These are phyloP conservation scores for Fusarium anguioides DNA, from an alignment of 2,329 filamentous ascomycete genomes.

Conservation along the genomic window DNA sequence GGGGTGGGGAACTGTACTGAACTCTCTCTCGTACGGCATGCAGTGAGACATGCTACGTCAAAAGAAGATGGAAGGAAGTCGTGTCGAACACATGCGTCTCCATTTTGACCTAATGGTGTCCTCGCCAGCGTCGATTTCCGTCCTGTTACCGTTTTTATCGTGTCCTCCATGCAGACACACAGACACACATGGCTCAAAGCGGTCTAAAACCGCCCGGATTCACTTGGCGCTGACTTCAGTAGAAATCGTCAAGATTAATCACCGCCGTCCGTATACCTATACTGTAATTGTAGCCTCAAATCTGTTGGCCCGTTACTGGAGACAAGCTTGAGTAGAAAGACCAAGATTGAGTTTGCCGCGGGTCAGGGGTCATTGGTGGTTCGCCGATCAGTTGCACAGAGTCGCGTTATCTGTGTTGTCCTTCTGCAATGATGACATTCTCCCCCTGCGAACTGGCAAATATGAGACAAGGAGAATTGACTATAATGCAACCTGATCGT, in stretches of 20 bases:
- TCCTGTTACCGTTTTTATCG: conserved; percentile 26
- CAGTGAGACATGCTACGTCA: conserved; percentile 34
- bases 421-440: conserved; percentile 14
- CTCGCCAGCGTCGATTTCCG: conserved; percentile 33
- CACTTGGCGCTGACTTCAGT: neutral
- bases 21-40: too few species aligned
- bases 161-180: conserved; percentile 30
- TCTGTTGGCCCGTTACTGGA: neutral
- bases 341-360: conserved; percentile 19
- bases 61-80: conserved; percentile 25
- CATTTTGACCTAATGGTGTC: conserved; percentile 22
- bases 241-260: conserved; percentile 7
- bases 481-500: neutral
- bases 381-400: conserved; percentile 7
- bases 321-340: neutral
- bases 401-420: neutral
- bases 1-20: neutral
- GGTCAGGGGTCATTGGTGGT: neutral
- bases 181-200: conserved; percentile 33
- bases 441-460: neutral
- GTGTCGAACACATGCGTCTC: conserved; percentile 9
- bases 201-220: conserved; percentile 2
- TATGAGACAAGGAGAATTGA: neutral
- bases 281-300: neutral
- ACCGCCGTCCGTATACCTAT: too few species aligned